phyloP scores from a whole-genome alignment of 2,329 filamentous ascomycete genomes.

The Diaporthe sp. region DNA sequence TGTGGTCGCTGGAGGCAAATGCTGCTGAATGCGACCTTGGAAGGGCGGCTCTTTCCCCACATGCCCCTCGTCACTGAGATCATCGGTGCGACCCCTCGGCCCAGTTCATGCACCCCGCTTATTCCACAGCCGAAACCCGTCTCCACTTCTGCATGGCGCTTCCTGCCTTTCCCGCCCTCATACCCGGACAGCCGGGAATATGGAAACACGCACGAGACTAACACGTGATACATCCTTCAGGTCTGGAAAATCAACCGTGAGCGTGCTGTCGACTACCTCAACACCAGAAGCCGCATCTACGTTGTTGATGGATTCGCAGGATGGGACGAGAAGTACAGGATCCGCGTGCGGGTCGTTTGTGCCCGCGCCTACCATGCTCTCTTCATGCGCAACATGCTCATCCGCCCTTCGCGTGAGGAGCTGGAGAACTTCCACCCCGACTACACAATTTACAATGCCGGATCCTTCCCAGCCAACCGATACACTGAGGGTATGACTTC shows the following conservation, averaged over 20 bases:
- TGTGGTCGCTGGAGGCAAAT: slow-evolving; percentile 13
- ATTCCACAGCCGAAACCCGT: slow-evolving; percentile 29
- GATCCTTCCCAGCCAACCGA: slow-evolving; percentile 97
- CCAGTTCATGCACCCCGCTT: slow-evolving; percentile 39
- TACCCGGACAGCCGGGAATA: slow-evolving; percentile 11
- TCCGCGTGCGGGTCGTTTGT: slow-evolving; percentile 97
- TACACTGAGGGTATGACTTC: slow-evolving; percentile 99
- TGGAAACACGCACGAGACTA: slow-evolving; percentile 42
- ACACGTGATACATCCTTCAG: slow-evolving; percentile 62
- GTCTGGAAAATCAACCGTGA: slow-evolving; percentile 99
- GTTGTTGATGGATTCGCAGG: slow-evolving; percentile 97
- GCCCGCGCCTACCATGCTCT: slow-evolving; percentile 99
- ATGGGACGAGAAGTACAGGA: slow-evolving; percentile 98
- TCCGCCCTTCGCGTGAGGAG: slow-evolving; percentile 91
- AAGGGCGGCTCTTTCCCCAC: slow-evolving; percentile 17
- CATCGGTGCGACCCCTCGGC: slow-evolving; percentile 35
- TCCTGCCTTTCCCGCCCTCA: slow-evolving; percentile 30
- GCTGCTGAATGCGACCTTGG: neutral
- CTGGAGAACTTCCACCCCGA: slow-evolving; percentile 98
- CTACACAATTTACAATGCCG: slow-evolving; percentile 99
- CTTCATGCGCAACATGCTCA: slow-evolving; percentile 99
- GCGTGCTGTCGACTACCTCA: slow-evolving; percentile 98
- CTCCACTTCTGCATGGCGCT: slow-evolving; percentile 36
- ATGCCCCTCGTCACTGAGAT: slow-evolving; percentile 39
- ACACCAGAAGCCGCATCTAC: slow-evolving; percentile 98